Evolutionary conservation across 2,329 filamentous ascomycete species (phyloP).

Genomic region (Penicillium sp.): DNA sequence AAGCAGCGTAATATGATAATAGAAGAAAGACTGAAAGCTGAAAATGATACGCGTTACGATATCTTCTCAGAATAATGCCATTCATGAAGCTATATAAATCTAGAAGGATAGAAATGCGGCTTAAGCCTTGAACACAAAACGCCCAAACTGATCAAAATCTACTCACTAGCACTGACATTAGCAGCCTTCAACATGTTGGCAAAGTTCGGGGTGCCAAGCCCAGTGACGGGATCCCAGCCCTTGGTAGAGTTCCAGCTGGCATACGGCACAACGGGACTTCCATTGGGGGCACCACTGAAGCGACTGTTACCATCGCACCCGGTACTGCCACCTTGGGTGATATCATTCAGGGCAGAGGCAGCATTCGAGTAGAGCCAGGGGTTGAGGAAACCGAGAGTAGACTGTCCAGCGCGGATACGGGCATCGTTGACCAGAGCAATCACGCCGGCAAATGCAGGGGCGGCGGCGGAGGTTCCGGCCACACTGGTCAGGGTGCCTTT

Average conservation of each 20-base stretch:
- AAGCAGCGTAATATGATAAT: too few species aligned
- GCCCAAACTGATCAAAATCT: too few species aligned
- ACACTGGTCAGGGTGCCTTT: slow-evolving; percentile 25
- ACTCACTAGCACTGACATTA: too few species aligned
- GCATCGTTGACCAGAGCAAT: slow-evolving; percentile 60
- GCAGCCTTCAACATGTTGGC: slow-evolving; percentile 15
- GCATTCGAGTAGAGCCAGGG: slow-evolving; percentile 52
- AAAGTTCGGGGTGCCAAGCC: slow-evolving; percentile 37
- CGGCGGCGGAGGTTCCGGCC: slow-evolving; percentile 46
- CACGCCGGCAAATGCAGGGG: slow-evolving; percentile 55
- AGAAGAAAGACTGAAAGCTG: too few species aligned
- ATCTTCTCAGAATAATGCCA: too few species aligned
- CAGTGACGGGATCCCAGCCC: slow-evolving; percentile 50
- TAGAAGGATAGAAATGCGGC: too few species aligned
- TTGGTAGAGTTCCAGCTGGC: slow-evolving; percentile 49
- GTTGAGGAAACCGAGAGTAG: slow-evolving; percentile 54
- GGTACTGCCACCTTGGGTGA: slow-evolving; percentile 43
- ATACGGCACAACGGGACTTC: slow-evolving; percentile 38
- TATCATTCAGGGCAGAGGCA: slow-evolving; percentile 44
- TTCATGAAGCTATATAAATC: too few species aligned
- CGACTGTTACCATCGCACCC: slow-evolving; percentile 44
- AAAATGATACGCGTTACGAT: too few species aligned
- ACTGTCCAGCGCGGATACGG: slow-evolving; percentile 46
- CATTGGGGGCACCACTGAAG: slow-evolving; percentile 38
- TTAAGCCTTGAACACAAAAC: too few species aligned